Percentiles rank a stretch among this genome's conserved stretches.
Evolutionary conservation across 2,329 filamentous ascomycete genomes (phyloP).

Genomic region (Fusarium nanum): DNA sequence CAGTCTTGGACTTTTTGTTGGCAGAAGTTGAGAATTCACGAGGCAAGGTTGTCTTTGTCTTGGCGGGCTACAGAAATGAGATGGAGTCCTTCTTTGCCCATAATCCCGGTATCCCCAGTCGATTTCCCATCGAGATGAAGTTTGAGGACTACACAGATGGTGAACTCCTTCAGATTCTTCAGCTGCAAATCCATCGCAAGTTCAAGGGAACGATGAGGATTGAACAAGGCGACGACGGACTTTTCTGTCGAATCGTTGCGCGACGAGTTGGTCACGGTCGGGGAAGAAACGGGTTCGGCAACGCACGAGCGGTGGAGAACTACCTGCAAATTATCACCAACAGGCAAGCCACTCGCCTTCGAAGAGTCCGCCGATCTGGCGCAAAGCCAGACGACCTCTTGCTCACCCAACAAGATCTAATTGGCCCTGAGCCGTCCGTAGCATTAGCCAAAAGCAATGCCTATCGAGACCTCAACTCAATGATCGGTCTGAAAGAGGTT

Average conservation of each 20-base stretch:
- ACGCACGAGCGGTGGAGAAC: constrained; percentile 77
- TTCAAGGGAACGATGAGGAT: constrained; percentile 68
- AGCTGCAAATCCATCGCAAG: constrained; percentile 63
- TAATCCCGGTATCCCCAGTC: constrained; percentile 76
- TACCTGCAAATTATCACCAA: constrained; percentile 62
- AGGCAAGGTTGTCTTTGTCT: constrained; percentile 76
- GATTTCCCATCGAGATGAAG: constrained; percentile 72
- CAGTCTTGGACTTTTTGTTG: constrained; percentile 77
- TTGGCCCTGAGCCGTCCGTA: constrained; percentile 73
- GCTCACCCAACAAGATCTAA: constrained; percentile 74
- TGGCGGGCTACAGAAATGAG: constrained; percentile 78
- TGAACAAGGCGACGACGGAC: constrained; percentile 67
- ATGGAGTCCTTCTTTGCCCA: constrained; percentile 84
- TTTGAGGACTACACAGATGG: constrained; percentile 77
- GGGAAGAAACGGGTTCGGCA: constrained; percentile 76
- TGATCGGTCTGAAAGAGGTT: constrained; percentile 71
- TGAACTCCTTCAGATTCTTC: constrained; percentile 73
- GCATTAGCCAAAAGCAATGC: constrained; percentile 64
- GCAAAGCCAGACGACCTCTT: constrained; percentile 65
- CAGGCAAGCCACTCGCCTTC: constrained; percentile 69
- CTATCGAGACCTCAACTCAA: constrained; percentile 66
- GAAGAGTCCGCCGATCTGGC: constrained; percentile 56
- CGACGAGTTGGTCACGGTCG: constrained; percentile 71
- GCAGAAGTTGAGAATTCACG: constrained; percentile 77
- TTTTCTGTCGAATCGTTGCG: constrained; percentile 72